A percentile compares a stretch with the other conserved stretches of the same genome.
Evolutionary conservation across 2,329 filamentous ascomycete species (phyloP).

Genomic region (Parastagonospora nodorum): DNA sequence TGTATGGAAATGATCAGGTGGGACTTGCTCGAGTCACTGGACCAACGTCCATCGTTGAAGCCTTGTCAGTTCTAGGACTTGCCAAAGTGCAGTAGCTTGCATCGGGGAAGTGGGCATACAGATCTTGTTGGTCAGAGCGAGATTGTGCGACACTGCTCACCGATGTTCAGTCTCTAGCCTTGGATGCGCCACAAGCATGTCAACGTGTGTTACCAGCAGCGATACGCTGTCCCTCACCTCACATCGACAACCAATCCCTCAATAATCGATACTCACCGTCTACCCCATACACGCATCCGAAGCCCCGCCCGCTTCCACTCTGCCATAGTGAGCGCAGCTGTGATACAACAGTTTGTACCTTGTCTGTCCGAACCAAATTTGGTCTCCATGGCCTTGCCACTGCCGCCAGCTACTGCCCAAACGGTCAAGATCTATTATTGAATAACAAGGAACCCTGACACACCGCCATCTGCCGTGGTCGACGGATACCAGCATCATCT

Average conservation of each 20-base stretch:
- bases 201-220: neutral
- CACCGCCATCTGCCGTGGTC: slow-evolving; percentile 1
- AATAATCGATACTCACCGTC: neutral
- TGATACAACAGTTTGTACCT: slow-evolving; percentile 8
- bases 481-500: slow-evolving; percentile 1
- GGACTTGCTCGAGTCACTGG: too few relatives aligned
- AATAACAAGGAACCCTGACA: slow-evolving; percentile 4
- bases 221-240: neutral
- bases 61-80: too few relatives aligned
- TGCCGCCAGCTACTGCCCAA: neutral
- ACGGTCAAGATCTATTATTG: neutral
- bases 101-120: neutral
- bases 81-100: too few relatives aligned
- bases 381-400: too few relatives aligned
- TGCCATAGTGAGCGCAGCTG: neutral
- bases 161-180: neutral
- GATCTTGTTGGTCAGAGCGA: neutral
- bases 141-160: neutral
- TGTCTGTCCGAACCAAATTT: too few relatives aligned
- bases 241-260: neutral
- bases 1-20: too few relatives aligned
- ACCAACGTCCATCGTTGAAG: too few relatives aligned
- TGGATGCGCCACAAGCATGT: neutral
- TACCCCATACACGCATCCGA: neutral
- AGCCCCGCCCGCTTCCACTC: neutral